These are phyloP conservation scores for Saraca asoca DNA, from an alignment of 331 rosid genomes.

Conservation along the genomic window DNA sequence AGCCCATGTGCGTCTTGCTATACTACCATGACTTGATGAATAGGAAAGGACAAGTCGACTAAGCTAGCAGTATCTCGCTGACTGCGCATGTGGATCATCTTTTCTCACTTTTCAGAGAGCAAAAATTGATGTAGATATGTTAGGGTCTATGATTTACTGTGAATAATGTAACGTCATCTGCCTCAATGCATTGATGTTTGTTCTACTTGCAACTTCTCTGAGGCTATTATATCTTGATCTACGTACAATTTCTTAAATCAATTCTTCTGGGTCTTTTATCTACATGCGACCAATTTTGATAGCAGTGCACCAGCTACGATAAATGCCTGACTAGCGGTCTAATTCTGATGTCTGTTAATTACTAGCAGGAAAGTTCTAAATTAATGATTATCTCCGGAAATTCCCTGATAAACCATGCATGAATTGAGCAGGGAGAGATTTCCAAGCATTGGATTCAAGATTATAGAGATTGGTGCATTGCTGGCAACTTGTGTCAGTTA, in stretches of 20 bases:
- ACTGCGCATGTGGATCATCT: constrained; percentile 12
- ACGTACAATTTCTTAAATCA: constrained; percentile 11
- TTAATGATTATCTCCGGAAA: neutral
- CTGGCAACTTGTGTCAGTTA: too few species aligned
- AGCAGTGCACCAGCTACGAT: constrained; percentile 10
- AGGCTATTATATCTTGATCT: constrained; percentile 27
- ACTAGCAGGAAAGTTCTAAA: constrained; percentile 20
- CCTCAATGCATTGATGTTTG: too few species aligned
- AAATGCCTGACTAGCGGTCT: constrained; percentile 2
- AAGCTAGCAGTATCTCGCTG: constrained; percentile 16
- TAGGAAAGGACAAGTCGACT: constrained; percentile 51
- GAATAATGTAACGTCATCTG: too few species aligned
- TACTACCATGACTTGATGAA: constrained; percentile 97
- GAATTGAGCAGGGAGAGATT: too few species aligned
- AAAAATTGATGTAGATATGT: constrained; percentile 35
- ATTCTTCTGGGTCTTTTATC: constrained; percentile 13
- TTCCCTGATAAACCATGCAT: too few species aligned
- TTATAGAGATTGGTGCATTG: too few species aligned
- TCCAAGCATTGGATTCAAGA: too few species aligned
- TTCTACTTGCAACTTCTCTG: neutral
- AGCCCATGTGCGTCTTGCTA: constrained; percentile 85
- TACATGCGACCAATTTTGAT: constrained; percentile 38
- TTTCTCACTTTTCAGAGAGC: constrained; percentile 14
- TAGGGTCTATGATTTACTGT: constrained; percentile 20
- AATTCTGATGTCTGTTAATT: neutral